Evolutionary conservation across 805 yeast species (phyloP).

Genomic region (Alloascoidea africana): DNA sequence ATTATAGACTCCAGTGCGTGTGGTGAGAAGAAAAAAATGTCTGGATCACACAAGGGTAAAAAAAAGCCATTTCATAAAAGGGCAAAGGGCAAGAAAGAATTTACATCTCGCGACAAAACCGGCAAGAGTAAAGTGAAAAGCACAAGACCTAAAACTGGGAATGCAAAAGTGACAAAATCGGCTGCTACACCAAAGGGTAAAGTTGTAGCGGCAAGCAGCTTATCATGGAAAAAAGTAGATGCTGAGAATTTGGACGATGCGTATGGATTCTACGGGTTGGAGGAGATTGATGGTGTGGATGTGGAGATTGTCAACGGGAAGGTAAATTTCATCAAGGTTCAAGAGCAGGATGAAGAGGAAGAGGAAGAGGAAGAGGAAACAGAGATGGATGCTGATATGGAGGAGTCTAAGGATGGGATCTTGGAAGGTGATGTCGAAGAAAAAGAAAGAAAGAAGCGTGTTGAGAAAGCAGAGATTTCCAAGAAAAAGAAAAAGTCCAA

Average conservation of each 20-base stretch:
- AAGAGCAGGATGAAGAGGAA: conserved; percentile 11
- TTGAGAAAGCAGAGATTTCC: conserved; percentile 2
- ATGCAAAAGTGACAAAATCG: conserved; percentile 3
- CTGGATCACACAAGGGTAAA: not conserved
- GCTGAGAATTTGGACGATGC: conserved; percentile 75
- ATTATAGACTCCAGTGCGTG: too few species aligned
- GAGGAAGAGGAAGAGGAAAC: conserved; percentile 11
- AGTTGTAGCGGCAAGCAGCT: conserved; percentile 31
- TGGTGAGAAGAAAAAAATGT: too few species aligned
- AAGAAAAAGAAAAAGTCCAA: conserved; percentile 2
- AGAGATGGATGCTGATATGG: conserved; percentile 3
- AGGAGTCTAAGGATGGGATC: too few species aligned
- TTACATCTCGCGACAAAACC: too few species aligned
- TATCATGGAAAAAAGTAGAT: conserved; percentile 71
- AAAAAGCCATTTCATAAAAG: too few species aligned
- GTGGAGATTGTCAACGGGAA: conserved; percentile 60
- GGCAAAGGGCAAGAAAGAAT: too few species aligned
- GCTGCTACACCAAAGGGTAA: conserved; percentile 16
- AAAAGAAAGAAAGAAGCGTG: conserved; percentile 2
- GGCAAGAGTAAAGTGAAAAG: too few species aligned
- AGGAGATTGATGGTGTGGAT: conserved; percentile 87
- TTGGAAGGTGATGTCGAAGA: not conserved
- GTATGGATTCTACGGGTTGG: conserved; percentile 85
- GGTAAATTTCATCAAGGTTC: conserved; percentile 27
- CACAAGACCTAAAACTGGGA: too few species aligned